phyloP scores from a whole-genome alignment of 2,329 filamentous ascomycete genomes.

The Penicillium sp. region DNA sequence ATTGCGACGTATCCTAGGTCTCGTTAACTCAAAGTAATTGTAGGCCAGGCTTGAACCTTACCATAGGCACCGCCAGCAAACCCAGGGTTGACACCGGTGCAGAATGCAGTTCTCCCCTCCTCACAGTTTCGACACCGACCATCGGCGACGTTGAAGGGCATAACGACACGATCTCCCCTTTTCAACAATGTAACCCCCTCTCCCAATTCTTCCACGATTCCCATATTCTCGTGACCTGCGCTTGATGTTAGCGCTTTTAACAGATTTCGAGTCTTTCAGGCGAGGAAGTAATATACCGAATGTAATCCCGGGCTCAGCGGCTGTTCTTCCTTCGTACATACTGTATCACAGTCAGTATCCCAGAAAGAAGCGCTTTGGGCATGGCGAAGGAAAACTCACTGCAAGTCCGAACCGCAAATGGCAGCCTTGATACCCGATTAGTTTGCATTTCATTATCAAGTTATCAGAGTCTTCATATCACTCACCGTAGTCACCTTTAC shows the following conservation, averaged over 20 bases:
- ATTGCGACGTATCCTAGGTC: neutral
- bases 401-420: neutral
- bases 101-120: neutral
- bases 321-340: neutral
- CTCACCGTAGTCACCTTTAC: neutral
- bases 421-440: neutral
- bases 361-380: neutral
- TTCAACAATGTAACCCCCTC: neutral
- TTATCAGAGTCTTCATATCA: neutral
- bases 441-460: neutral
- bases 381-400: neutral
- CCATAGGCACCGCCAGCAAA: neutral
- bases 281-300: neutral
- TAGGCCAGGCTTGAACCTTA: neutral
- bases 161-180: neutral
- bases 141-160: neutral
- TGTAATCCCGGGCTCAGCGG: neutral
- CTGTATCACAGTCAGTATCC: neutral
- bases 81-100: neutral
- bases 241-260: neutral
- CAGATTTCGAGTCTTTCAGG: neutral
- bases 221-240: neutral
- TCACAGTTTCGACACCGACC: neutral
- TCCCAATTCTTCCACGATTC: neutral
- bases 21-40: neutral